Evolutionary conservation across 257 asterid genomes (phyloP).

Genomic region (Solanum clarkiae): DNA sequence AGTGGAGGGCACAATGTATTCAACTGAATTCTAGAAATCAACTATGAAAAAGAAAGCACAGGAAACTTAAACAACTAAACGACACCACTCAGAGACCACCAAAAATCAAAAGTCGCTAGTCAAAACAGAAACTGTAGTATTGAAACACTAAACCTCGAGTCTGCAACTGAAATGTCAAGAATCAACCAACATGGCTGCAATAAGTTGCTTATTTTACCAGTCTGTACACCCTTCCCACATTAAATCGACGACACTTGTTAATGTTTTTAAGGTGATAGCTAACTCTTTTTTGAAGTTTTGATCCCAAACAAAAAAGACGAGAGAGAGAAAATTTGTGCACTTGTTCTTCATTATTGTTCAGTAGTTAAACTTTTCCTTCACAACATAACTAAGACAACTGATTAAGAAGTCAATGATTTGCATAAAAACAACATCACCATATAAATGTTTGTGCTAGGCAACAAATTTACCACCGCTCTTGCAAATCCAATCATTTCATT

Average conservation of each 20-base stretch:
- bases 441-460: background rate
- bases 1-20: background rate
- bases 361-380: background rate
- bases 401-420: background rate
- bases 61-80: background rate
- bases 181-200: background rate
- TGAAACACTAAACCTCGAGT: background rate
- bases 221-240: background rate
- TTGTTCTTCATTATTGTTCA: background rate
- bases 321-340: background rate
- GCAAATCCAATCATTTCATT: background rate
- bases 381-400: background rate
- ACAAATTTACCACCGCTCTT: background rate
- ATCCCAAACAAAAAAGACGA: background rate
- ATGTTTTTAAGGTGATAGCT: background rate
- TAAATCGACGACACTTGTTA: background rate
- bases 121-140: background rate
- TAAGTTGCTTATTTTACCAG: background rate
- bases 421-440: background rate
- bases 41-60: background rate
- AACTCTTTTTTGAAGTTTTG: background rate
- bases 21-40: background rate
- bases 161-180: background rate
- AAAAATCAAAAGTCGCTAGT: background rate
- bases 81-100: background rate